phyloP scores from a whole-genome alignment of 306 rosid genomes.

The Corylus heterophylla region DNA sequence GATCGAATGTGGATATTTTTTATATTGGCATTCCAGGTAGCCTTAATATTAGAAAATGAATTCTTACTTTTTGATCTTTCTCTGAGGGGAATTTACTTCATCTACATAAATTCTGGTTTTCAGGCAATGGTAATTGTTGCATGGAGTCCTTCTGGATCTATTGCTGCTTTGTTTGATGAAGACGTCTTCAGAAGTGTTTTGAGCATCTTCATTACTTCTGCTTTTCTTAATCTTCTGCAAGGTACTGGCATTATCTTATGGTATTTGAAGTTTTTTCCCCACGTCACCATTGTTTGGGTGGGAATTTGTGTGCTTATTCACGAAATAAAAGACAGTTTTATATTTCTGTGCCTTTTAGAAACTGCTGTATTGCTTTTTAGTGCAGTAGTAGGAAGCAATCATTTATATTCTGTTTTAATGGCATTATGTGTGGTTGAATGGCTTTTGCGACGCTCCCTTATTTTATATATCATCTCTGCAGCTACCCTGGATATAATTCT shows the following conservation, averaged over 20 bases:
- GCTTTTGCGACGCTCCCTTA: background rate
- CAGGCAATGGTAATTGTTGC: constrained; percentile 95
- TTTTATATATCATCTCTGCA: constrained; percentile 45
- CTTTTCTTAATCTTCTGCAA: constrained; percentile 88
- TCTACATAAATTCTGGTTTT: constrained; percentile 27
- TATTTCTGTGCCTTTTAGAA: background rate
- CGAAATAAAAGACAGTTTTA: background rate
- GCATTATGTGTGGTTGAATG: background rate
- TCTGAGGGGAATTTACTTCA: constrained; percentile 13
- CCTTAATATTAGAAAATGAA: constrained; percentile 20
- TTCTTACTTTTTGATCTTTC: constrained; percentile 11
- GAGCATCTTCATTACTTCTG: constrained; percentile 84
- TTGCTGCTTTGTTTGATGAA: constrained; percentile 58
- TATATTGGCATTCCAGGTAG: constrained; percentile 94
- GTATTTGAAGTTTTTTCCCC: background rate
- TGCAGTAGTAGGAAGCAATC: background rate
- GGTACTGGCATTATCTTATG: constrained; percentile 45
- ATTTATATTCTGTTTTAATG: background rate
- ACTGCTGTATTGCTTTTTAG: background rate
- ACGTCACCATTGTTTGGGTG: background rate
- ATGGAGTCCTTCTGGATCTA: constrained; percentile 83
- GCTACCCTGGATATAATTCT: constrained; percentile 81
- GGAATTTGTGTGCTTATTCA: background rate
- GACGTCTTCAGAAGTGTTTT: constrained; percentile 78
- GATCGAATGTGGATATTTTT: constrained; percentile 99